Base-by-base conservation (phyloP, 2,329 filamentous ascomycete species). In the Blumeriella jaapii region DNA sequence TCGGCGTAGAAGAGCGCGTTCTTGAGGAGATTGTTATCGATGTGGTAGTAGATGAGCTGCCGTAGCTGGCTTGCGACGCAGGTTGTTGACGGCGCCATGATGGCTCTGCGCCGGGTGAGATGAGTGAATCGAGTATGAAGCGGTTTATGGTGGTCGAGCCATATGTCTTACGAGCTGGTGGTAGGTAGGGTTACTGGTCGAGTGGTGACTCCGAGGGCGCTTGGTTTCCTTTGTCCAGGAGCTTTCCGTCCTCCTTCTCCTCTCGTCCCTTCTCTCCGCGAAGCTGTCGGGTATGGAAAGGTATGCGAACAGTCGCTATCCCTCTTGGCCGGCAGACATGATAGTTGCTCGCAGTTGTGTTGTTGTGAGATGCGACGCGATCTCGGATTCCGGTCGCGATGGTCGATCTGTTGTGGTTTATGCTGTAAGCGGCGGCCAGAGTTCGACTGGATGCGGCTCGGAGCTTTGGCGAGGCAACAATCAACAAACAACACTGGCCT, bases 1-100 rank as follows among this genome's bases (percentile, higher is more conserved):
- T 89, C 84, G 41, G 91, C 82, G 42, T 94, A 84, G 62, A 98
- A 98, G 26, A 94, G 76, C 38, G 91, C 91, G 56, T 93, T 96
- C 37, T 87, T 78, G 55, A 82, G 70, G 23, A 87, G 75, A 54
- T 86, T 79, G 56, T 94, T 93, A 65, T 98, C 91, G 58, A 98
- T 76, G 50, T 79, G 74, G 55, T 79, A 78, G 52, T 77, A 62
- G 38, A 79, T 63, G 39, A 70, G 61, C 57, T 78, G 73, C 52
- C 69, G 67, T 39, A 79, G 52, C 42, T 56, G 55, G 32, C 33
- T 48, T 32, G 46, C 41, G 23, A 55, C 44, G 40, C 48, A 49
- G 31, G 45, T 45, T 31, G 51, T 51, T 25, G 47, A 39, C 13
- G 51, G 47, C 28, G 55, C 46, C 55, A 56, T 57, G 29, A 29